phyloP scores from a whole-genome alignment of 768 basidiomycete genomes.

The Leccinum incarnatum region DNA sequence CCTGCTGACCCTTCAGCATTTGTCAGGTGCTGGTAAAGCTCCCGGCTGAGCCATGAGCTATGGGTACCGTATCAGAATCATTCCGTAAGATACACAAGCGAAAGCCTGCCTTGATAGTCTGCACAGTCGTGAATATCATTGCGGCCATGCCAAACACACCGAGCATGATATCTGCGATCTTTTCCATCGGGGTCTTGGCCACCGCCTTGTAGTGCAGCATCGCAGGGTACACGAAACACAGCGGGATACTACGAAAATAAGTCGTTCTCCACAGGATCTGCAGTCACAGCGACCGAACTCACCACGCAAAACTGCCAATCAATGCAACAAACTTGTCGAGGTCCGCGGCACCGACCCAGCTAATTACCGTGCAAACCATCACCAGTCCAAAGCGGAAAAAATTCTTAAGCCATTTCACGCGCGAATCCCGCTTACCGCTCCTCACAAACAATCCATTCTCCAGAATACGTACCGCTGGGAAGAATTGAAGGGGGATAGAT shows the following conservation, averaged over 20 bases:
- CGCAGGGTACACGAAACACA: slow-evolving; percentile 93
- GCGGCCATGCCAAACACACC: slow-evolving; percentile 73
- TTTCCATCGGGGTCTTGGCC: slow-evolving; percentile 66
- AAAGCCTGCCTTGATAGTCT: slow-evolving; percentile 63
- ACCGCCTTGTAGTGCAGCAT: slow-evolving; percentile 91
- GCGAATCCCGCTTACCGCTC: slow-evolving; percentile 76
- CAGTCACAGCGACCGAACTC: slow-evolving; percentile 23
- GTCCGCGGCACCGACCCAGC: slow-evolving; percentile 80
- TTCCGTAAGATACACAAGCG: background rate
- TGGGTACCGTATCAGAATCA: slow-evolving; percentile 9
- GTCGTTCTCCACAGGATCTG: slow-evolving; percentile 12
- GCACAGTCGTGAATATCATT: slow-evolving; percentile 74
- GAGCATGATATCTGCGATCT: slow-evolving; percentile 65
- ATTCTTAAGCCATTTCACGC: slow-evolving; percentile 98
- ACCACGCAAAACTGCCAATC: slow-evolving; percentile 94
- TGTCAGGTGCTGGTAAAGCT: slow-evolving; percentile 34
- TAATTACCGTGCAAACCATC: slow-evolving; percentile 76
- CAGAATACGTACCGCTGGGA: slow-evolving; percentile 96
- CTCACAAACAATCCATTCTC: slow-evolving; percentile 91
- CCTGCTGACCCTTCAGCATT: slow-evolving; percentile 21
- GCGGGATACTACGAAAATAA: slow-evolving; percentile 61
- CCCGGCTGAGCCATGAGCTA: slow-evolving; percentile 63
- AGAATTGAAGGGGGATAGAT: slow-evolving; percentile 91
- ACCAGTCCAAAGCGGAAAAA: slow-evolving; percentile 75
- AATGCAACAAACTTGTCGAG: slow-evolving; percentile 95